Base-by-base conservation (phyloP, 148 eudicot genomes). In the Linanthus parryae region DNA sequence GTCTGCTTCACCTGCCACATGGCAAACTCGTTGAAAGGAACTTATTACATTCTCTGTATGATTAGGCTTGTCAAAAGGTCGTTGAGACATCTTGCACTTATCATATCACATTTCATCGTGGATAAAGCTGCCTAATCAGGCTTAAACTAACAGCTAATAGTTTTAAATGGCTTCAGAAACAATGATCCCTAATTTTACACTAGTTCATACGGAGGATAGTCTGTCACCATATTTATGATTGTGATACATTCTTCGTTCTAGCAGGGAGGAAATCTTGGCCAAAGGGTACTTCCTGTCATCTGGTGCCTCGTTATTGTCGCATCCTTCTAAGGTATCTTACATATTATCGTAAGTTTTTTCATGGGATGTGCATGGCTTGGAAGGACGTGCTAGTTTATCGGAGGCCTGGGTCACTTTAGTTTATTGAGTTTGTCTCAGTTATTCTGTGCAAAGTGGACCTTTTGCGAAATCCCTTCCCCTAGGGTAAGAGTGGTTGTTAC, bases 311-410 rank as follows among this genome's bases (percentile, higher is more conserved):
- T 62, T 80, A 36, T 67, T 82, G 72, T 65, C 78, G 13, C 72
- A 80, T 72, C 77, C 88, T 49, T 61, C 64, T 55, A 71, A 90
- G 88, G 97, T 90, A 85, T 36, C 37, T 33, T n/a, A n/a, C n/a
- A n/a, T 35, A 21, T n/a, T 25, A 24, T 24, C 28, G 22, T 24
- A 26, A 35, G 41, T 48, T 11, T 61, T 68, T 26, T 55, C 30
- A 43, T 17, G 13, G 40, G 24, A 19, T 59, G 18, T 65, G 17
- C 27, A 34, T 40, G 12, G 45, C 35, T 8, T 18, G 45, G 24
- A 43, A 22, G 1, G 21, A 16, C 2, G 27, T 7, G 27, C 25
- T 8, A 9, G 8, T 41, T 12, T 17, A n/a, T 2, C 20, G 12
- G 45, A 4, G 19, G 5, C 21, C 25, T 1, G 14, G 49, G 49